A percentile compares a stretch with the other conserved stretches of the same genome.
Evolutionary conservation across 129 eudicot genomes (phyloP).

Genomic region (Saposhnikovia divaricata): DNA sequence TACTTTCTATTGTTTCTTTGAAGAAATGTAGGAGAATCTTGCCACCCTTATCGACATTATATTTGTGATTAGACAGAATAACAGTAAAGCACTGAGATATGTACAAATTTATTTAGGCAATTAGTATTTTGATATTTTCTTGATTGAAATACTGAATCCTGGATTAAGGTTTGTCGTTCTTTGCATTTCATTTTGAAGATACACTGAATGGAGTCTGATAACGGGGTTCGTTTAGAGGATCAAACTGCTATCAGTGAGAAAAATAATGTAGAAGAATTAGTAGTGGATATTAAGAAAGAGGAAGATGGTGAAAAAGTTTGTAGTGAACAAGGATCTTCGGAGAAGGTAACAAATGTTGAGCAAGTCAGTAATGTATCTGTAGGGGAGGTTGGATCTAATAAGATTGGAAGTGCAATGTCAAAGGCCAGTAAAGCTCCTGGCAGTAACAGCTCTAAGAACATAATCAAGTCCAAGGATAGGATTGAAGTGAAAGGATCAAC

Average conservation of each 20-base stretch:
- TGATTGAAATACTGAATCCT: not conserved
- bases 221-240: constrained; percentile 55
- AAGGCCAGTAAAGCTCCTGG: constrained; percentile 23
- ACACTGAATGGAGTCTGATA: constrained; percentile 53
- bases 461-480: constrained; percentile 29
- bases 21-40: not conserved
- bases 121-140: not conserved
- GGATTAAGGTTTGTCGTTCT: not conserved
- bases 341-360: constrained; percentile 20
- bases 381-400: constrained; percentile 28
- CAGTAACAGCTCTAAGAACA: constrained; percentile 28
- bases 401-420: constrained; percentile 23
- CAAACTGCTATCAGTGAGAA: constrained; percentile 30
- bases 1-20: not conserved
- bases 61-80: not conserved
- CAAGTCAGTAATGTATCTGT: constrained; percentile 25
- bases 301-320: constrained; percentile 18
- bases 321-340: constrained; percentile 6
- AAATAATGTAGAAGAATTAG: constrained; percentile 18
- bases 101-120: not conserved
- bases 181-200: not conserved
- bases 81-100: not conserved
- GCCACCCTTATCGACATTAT: not conserved
- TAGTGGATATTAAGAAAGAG: constrained; percentile 21
- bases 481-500: constrained; percentile 29